Conservation (phyloP, 148 eudicot species). For the Salicornia ramosissima region DNA sequence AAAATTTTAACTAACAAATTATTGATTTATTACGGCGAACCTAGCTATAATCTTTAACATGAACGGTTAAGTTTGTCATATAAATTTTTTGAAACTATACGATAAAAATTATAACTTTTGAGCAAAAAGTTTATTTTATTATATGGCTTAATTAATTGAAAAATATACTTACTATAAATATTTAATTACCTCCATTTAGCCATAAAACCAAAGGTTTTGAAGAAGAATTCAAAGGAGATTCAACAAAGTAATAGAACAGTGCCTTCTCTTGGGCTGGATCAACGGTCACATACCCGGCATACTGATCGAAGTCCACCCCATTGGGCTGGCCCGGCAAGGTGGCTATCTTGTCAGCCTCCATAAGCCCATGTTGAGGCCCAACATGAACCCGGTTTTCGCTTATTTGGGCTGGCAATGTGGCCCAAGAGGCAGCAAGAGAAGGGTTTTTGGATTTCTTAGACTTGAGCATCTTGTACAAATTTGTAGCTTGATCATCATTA, state of each 20-base stretch:
- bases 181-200: conserved; percentile 35
- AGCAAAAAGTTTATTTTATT: too few species aligned
- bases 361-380: conserved; percentile 31
- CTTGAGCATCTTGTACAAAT: conserved; percentile 26
- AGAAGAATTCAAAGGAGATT: conserved; percentile 31
- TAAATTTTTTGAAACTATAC: too few species aligned
- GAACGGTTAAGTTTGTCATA: too few species aligned
- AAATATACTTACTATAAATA: too few species aligned
- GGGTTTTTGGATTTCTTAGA: conserved; percentile 28
- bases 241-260: conserved; percentile 37
- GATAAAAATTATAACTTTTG: too few species aligned
- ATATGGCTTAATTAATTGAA: too few species aligned
- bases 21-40: too few species aligned
- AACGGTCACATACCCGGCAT: conserved; percentile 35
- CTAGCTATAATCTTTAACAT: too few species aligned
- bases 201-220: conserved; percentile 32
- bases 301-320: conserved; percentile 27
- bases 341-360: conserved; percentile 31
- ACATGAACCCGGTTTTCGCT: conserved; percentile 9
- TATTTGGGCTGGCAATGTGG: conserved; percentile 11
- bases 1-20: too few species aligned
- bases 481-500: conserved; percentile 23
- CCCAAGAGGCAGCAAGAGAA: conserved; percentile 25
- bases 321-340: conserved; percentile 35
- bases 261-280: conserved; percentile 21